Evolutionary conservation across 257 asterid species (phyloP).

Genomic region (Plantago major): DNA sequence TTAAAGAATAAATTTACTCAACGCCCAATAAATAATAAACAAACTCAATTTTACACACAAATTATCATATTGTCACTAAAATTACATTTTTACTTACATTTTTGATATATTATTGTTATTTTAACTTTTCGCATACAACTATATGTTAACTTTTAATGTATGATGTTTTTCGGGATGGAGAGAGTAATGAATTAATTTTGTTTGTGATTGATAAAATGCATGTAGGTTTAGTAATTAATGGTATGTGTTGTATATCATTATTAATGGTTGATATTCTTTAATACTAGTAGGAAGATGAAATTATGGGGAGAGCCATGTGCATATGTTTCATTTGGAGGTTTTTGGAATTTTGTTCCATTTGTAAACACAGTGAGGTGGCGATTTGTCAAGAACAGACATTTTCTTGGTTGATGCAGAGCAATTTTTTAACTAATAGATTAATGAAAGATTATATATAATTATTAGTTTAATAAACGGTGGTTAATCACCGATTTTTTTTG

Average conservation of each 20-base stretch:
- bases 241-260: neutral
- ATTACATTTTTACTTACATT: no score
- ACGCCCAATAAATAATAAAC: no score
- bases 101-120: no score
- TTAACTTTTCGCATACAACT: no score
- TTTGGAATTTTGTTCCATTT: conserved; percentile 5
- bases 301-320: conserved; percentile 40
- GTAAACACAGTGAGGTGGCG: conserved; percentile 15
- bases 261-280: neutral
- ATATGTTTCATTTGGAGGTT: conserved; percentile 24
- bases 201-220: neutral
- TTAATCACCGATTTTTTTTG: neutral
- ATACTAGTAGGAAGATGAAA: neutral
- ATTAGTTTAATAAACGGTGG: neutral
- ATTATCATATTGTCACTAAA: no score
- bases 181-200: no score
- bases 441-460: no score
- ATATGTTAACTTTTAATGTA: no score
- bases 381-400: neutral
- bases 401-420: neutral
- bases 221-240: conserved; percentile 13
- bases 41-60: no score
- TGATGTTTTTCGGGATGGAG: no score
- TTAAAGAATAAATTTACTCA: no score
- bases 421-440: neutral